phyloP scores from a whole-genome alignment of 202 grass and related monocot species.

The Panicum hallii region DNA sequence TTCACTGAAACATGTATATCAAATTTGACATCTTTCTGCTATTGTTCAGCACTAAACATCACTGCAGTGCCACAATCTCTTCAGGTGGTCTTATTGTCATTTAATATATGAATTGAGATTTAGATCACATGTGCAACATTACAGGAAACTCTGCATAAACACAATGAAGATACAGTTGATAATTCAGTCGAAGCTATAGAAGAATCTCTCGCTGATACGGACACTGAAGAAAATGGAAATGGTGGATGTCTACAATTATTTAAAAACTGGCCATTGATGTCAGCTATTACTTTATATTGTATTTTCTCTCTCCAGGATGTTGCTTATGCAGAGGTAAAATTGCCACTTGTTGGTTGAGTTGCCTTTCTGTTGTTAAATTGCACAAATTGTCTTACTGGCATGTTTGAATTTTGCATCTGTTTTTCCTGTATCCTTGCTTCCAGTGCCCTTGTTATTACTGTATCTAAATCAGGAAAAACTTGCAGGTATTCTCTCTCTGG shows the following conservation, averaged over 20 bases:
- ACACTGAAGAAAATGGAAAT: constrained; percentile 45
- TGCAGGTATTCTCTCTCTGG: constrained; percentile 80
- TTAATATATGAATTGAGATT: constrained; percentile 10
- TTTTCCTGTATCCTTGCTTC: not conserved
- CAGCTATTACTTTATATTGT: constrained; percentile 81
- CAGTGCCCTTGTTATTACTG: constrained; percentile 28
- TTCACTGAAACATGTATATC: not conserved
- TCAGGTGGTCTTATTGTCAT: not conserved
- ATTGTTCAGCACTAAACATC: not conserved
- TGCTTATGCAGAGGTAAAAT: constrained; percentile 82
- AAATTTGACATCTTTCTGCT: not conserved
- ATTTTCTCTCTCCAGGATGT: constrained; percentile 89
- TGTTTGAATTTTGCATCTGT: not conserved
- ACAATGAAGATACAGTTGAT: constrained; percentile 52
- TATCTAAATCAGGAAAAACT: constrained; percentile 38
- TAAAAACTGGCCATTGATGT: constrained; percentile 83
- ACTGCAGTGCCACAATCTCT: constrained; percentile 1
- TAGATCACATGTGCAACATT: not conserved
- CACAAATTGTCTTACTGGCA: constrained; percentile 1
- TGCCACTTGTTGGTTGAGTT: constrained; percentile 32
- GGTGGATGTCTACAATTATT: constrained; percentile 60
- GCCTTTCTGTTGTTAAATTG: constrained; percentile 7
- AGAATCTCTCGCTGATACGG: constrained; percentile 48
- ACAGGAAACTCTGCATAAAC: constrained; percentile 92
- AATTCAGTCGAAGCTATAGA: constrained; percentile 54